Percentiles rank a stretch among this genome's conserved stretches.
Evolutionary conservation across 2,329 filamentous ascomycete species (phyloP).

Genomic region (Zasmidium citrigriseum): DNA sequence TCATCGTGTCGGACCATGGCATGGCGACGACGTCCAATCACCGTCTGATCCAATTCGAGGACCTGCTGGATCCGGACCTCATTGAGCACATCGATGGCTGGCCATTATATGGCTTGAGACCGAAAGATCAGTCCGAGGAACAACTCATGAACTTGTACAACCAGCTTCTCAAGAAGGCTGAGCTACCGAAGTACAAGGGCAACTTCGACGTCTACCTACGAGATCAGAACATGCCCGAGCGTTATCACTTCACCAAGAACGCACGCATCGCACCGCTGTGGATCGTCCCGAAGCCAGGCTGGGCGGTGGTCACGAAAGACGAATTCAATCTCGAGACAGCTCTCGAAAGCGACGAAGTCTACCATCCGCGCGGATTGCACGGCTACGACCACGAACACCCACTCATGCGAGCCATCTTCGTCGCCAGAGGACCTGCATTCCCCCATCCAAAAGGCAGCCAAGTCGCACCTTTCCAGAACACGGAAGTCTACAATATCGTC

Average conservation of each 20-base stretch:
- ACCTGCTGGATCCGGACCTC: constrained; percentile 74
- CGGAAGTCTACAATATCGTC: constrained; percentile 90
- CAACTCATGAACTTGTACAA: constrained; percentile 66
- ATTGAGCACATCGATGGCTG: constrained; percentile 89
- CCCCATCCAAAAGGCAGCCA: constrained; percentile 80
- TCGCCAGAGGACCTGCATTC: constrained; percentile 89
- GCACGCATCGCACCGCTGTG: constrained; percentile 90
- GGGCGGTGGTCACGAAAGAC: constrained; percentile 80
- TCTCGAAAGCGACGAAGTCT: constrained; percentile 64
- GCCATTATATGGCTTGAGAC: constrained; percentile 87
- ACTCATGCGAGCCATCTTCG: constrained; percentile 93
- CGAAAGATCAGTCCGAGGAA: constrained; percentile 64
- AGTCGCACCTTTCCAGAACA: constrained; percentile 83
- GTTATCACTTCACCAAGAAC: constrained; percentile 89
- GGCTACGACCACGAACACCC: constrained; percentile 95
- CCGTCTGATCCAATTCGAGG: constrained; percentile 84
- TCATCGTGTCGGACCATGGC: constrained; percentile 96
- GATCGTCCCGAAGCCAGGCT: constrained; percentile 90
- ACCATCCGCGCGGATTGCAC: constrained; percentile 82
- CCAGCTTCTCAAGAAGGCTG: constrained; percentile 51
- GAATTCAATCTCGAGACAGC: constrained; percentile 76
- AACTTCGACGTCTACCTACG: constrained; percentile 85
- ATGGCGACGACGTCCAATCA: constrained; percentile 90
- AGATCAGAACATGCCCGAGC: constrained; percentile 83
- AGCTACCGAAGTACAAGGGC: constrained; percentile 61